A percentile compares a stretch with the other conserved stretches of the same genome.
These are phyloP conservation scores for Phycomyces blakesleeanus DNA, from an alignment of 192 early-diverging fungal species.

Conservation along the genomic window DNA sequence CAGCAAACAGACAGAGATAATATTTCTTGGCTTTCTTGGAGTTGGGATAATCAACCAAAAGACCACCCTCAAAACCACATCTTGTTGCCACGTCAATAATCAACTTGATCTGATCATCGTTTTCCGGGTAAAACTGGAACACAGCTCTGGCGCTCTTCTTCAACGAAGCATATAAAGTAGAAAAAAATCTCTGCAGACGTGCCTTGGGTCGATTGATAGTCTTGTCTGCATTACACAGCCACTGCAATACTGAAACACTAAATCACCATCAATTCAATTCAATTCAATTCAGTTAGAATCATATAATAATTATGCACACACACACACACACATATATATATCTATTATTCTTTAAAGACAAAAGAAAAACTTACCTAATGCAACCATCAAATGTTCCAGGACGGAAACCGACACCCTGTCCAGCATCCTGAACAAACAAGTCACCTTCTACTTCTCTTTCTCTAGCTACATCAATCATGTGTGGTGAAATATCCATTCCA, in stretches of 20 bases:
- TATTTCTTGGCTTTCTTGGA: slow-evolving; percentile 96
- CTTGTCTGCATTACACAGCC: slow-evolving; percentile 98
- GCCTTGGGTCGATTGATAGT: slow-evolving; percentile 78
- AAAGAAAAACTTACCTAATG: slow-evolving; percentile 55
- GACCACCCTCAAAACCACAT: slow-evolving; percentile 93
- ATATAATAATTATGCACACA: too few relatives aligned
- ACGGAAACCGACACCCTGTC: slow-evolving; percentile 89
- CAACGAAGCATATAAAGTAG: slow-evolving; percentile 86
- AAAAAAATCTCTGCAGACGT: slow-evolving; percentile 86
- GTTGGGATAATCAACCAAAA: slow-evolving; percentile 96
- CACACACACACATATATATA: too few relatives aligned
- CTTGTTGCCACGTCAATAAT: slow-evolving; percentile 84
- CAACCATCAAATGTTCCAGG: slow-evolving; percentile 97
- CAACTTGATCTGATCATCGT: slow-evolving; percentile 90
- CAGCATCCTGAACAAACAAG: slow-evolving; percentile 92
- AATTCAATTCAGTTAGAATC: background rate
- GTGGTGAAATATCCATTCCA: slow-evolving; percentile 90
- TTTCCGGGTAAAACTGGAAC: slow-evolving; percentile 99
- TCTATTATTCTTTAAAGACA: too few relatives aligned
- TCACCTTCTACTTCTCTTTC: slow-evolving; percentile 93
- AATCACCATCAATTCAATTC: background rate
- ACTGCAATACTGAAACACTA: slow-evolving; percentile 93
- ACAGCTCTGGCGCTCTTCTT: slow-evolving; percentile 86
- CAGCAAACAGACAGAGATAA: slow-evolving; percentile 94
- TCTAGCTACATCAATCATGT: slow-evolving; percentile 92